Evolutionary conservation across 2,329 filamentous ascomycete species (phyloP), one percentile per base, ranked within the genome.

Genomic region (Cladosporium sp.): DNA sequence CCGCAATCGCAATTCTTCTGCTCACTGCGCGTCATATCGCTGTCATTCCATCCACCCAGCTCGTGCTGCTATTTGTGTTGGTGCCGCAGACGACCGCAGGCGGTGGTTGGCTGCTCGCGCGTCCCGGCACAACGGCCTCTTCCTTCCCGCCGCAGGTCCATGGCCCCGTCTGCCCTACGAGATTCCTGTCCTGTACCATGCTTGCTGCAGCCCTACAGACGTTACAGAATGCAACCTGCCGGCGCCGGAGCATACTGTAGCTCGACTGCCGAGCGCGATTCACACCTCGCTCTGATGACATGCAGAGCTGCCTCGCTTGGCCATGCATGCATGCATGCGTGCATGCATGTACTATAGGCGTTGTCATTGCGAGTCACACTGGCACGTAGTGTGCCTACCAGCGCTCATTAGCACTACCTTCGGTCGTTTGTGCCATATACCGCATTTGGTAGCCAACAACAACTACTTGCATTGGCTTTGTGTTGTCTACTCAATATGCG

Each of bases 141-240:
- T 55, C 52, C 52, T 55, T 55, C 52, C 52, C 52, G 40, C 52
- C 40, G 52, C 52, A 55, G 40, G 52, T 55, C 52, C 48, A 39
- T 8, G 28, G 12, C 12, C 28, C 42, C 17, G 25, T 28, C 50
- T 32, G 50, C 50, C 50, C 37, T 42, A 53, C 50, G 19, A 28
- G 12, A 12, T 34, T 6, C n/a, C 19, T 20, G 24, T n/a, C n/a
- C 50, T 40, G 36, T 28, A 28, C 45, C 28, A 48, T 28, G 15
- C 28, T 34, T 48, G n/a, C 28, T 50, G 47, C 47, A 50, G 47
- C 45, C 45, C 45, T 48, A 48, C 45, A 19, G 28, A n/a, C n/a
- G 17, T 12, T 35, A n/a, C 10, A 48, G 36, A 39, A n/a, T n/a
- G 15, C 36, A 39, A n/a, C 15, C 45, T 48, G 22, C 24, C 45